Evolutionary conservation across 192 early-diverging fungal genomes (phyloP), one percentile per base, ranked within the genome.

Genomic region (Phlyctochytrium bullatum): DNA sequence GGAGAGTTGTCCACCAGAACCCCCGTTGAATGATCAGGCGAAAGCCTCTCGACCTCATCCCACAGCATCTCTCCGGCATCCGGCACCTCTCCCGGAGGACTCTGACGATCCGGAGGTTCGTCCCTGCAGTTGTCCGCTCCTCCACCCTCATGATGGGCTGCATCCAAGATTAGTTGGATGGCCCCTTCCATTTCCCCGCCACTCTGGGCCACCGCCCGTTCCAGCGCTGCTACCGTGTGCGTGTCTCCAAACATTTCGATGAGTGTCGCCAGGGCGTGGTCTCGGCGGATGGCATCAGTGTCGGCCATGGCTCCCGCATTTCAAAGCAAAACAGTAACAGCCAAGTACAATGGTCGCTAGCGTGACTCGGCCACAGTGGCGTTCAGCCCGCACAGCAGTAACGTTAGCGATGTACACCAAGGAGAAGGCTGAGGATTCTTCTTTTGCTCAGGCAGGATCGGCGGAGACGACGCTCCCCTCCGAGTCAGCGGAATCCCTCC

Each of bases 101-200:
- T 65, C 52, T n/a, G 27, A 24, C 1, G 52, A 28, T 17, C 4
- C 33, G 50, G 2, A 2, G 20, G 52, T 65, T 54, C 25, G 52
- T 10, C 50, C 29, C 1, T 23, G 10, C 2, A 31, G 2, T 3
- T 29, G n/a, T n/a, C n/a, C n/a, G n/a, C 56, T 27, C 25, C 32
- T 2, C 28, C 34, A 16, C 10, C 29, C 17, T 29, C 66, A 56
- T 10, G 12, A 50, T n/a, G 10, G 40, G 40, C n/a, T 50, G 40
- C 40, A 50, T 53, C 63, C 14, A 59, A 53, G 53, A 66, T 40
- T n/a, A 59, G 12, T 14, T 24, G 24, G 4, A 53, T 51, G 30
- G 66, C 34, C 24, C 29, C 25, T 23, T 54, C 59, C n/a, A 69
- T 40, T 34, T 62, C 52, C 36, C 67, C 67, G 36, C 25, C 2